These are phyloP conservation scores for Clarkia xantiana DNA, from an alignment of 345 rosid genomes.

Conservation along the genomic window DNA sequence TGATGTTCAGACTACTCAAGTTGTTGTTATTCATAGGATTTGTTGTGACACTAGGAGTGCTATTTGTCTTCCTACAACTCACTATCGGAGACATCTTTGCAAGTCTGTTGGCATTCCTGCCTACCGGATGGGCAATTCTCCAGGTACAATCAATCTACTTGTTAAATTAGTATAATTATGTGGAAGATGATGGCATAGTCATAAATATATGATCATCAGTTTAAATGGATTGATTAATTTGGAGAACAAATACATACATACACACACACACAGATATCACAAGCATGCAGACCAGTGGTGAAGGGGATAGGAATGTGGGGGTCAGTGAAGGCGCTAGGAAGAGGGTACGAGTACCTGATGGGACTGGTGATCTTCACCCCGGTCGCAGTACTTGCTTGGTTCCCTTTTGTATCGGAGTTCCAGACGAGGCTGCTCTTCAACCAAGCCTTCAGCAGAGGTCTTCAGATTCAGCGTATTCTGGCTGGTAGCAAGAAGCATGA, in stretches of 20 bases:
- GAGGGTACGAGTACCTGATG: conserved; percentile 90
- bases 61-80: conserved; percentile 62
- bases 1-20: conserved; percentile 84
- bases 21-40: conserved; percentile 56
- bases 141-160: conserved; percentile 25
- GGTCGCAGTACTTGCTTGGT: conserved; percentile 82
- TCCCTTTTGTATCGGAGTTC: conserved; percentile 80
- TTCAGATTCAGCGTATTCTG: conserved; percentile 81
- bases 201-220: too few relatives aligned
- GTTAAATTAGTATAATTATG: neutral
- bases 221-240: neutral
- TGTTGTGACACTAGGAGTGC: conserved; percentile 39
- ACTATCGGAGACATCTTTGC: conserved; percentile 73
- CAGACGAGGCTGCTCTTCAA: conserved; percentile 86
- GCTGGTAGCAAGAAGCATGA: conserved; percentile 55
- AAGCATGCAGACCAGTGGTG: conserved; percentile 47
- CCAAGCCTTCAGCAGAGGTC: conserved; percentile 92
- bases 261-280: conserved; percentile 39
- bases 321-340: conserved; percentile 69
- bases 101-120: conserved; percentile 66
- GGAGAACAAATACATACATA: neutral
- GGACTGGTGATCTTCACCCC: conserved; percentile 54
- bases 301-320: conserved; percentile 83
- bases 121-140: conserved; percentile 84
- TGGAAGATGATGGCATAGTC: neutral